phyloP scores from a whole-genome alignment of 2,329 filamentous ascomycete species.

The Ceratocystis albifundus region DNA sequence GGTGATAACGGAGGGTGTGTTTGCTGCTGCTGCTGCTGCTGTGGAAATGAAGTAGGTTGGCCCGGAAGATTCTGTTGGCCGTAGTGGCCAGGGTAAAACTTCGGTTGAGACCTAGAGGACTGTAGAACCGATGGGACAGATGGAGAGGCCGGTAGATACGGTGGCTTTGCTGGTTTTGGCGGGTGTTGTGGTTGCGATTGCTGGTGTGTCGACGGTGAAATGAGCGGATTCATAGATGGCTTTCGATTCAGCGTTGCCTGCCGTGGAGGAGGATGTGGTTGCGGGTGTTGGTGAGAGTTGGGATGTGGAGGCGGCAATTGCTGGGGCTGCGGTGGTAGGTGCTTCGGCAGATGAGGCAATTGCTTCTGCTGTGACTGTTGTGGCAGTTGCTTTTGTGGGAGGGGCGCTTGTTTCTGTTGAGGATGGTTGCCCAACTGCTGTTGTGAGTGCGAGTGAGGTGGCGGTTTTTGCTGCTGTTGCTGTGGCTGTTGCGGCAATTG shows the following conservation, averaged over 20 bases:
- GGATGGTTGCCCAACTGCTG: conserved; percentile 2
- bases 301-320: background rate
- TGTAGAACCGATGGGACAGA: background rate
- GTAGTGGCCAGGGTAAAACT: conserved; percentile 13
- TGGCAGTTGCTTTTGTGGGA: background rate
- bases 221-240: conserved; percentile 11
- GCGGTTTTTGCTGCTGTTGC: conserved; percentile 11
- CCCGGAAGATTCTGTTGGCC: conserved; percentile 12
- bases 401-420: background rate
- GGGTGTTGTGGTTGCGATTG: conserved; percentile 12
- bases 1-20: background rate
- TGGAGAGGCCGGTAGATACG: background rate
- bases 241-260: conserved; percentile 4
- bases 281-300: background rate
- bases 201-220: conserved; percentile 10
- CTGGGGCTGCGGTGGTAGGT: conserved; percentile 5
- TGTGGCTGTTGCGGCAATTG: background rate
- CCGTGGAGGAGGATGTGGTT: background rate
- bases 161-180: background rate
- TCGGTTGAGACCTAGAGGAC: background rate
- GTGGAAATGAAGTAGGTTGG: conserved; percentile 2
- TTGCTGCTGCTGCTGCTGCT: conserved; percentile 5
- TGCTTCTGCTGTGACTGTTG: conserved; percentile 14
- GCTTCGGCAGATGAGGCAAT: background rate
- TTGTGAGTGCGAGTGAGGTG: background rate